Conservation (phyloP, 2,329 filamentous ascomycete species). For the Podosphaera fusca region DNA sequence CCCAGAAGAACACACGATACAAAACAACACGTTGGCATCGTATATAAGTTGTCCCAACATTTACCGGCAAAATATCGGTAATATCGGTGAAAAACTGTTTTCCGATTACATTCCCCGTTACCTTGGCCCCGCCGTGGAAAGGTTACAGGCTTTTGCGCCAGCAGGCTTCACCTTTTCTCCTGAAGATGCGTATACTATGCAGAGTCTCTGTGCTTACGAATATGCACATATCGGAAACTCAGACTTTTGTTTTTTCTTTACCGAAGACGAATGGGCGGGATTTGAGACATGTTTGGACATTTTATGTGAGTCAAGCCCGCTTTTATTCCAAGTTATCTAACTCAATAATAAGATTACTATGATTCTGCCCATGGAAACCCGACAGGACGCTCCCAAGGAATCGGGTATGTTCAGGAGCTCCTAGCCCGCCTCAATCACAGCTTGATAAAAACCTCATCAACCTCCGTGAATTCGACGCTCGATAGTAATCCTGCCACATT, state of each 20-base stretch:
- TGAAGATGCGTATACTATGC: conserved; percentile 27
- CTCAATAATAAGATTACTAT: conserved; percentile 24
- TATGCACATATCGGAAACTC: conserved; percentile 24
- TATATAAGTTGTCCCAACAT: conserved; percentile 26
- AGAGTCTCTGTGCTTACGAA: conserved; percentile 32
- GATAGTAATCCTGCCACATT: conserved; percentile 46
- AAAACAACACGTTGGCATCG: conserved; percentile 29
- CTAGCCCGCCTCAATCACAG: conserved; percentile 48
- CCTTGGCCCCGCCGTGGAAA: conserved; percentile 21
- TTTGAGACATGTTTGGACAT: conserved; percentile 30
- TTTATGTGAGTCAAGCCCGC: conserved; percentile 19
- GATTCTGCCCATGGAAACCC: conserved; percentile 58
- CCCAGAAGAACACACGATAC: conserved; percentile 21
- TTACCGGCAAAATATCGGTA: conserved; percentile 5
- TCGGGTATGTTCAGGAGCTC: conserved; percentile 70
- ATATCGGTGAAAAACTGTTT: conserved; percentile 20
- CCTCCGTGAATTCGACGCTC: conserved; percentile 50
- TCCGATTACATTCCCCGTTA: conserved; percentile 24
- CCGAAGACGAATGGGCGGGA: conserved; percentile 28
- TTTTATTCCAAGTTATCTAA: not conserved
- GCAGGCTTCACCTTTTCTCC: conserved; percentile 23
- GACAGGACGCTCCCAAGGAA: conserved; percentile 60
- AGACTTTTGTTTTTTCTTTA: conserved; percentile 30
- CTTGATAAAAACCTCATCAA: conserved; percentile 46
- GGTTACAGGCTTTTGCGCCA: conserved; percentile 25